phyloP scores from a whole-genome alignment of 1,284 basidiomycete genomes.

The Boletellus deceptivus region DNA sequence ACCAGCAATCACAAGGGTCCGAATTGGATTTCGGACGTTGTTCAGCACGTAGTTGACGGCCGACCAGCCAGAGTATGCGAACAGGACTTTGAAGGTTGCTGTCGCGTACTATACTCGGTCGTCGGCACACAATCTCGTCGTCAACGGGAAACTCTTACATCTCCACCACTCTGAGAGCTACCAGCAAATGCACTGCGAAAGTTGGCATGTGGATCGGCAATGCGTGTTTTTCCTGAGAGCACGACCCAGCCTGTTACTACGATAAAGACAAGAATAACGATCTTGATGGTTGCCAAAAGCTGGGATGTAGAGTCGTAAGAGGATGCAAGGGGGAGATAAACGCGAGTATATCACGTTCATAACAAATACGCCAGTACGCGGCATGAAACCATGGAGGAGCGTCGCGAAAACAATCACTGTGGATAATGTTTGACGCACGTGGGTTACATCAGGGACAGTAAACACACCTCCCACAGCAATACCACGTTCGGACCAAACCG shows the following conservation, averaged over 20 bases:
- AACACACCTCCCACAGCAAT: constrained; percentile 53
- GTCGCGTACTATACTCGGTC: constrained; percentile 47
- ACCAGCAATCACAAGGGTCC: constrained; percentile 54
- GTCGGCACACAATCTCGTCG: neutral
- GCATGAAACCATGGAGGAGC: constrained; percentile 46
- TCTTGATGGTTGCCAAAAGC: constrained; percentile 26
- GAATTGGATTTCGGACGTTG: constrained; percentile 50
- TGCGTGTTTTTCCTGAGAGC: constrained; percentile 45
- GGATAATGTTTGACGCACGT: neutral
- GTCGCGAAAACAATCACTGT: constrained; percentile 45
- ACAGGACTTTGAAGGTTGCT: constrained; percentile 57
- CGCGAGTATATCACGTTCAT: constrained; percentile 43
- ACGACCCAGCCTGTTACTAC: constrained; percentile 46
- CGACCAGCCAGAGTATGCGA: constrained; percentile 55
- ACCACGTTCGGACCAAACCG: constrained; percentile 51
- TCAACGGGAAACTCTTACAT: constrained; percentile 27
- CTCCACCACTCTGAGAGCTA: constrained; percentile 44
- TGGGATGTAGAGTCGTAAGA: constrained; percentile 2
- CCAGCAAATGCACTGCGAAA: constrained; percentile 50
- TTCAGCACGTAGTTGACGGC: constrained; percentile 54
- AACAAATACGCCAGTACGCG: constrained; percentile 43
- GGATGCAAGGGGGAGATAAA: neutral
- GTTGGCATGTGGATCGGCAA: constrained; percentile 43
- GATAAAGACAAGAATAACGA: constrained; percentile 25
- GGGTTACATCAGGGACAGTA: neutral